Base-by-base conservation (phyloP, 2,329 filamentous ascomycete species). In the Alternaria atra region DNA sequence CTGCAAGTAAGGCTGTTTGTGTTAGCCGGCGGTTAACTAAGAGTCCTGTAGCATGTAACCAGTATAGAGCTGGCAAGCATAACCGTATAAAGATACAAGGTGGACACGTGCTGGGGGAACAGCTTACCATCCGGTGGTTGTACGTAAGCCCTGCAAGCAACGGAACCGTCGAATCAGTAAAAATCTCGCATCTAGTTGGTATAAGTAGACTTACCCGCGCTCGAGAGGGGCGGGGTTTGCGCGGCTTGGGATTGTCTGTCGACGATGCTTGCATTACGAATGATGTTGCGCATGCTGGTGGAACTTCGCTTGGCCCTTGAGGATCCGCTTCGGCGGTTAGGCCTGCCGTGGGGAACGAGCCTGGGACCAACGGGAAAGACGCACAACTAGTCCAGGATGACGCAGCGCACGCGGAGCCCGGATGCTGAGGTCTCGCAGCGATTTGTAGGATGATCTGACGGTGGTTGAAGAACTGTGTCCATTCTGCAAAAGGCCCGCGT, bases 81-180 rank as follows among this genome's bases (percentile, higher is more conserved):
- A 3, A n/a, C 20, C 13, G 13, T 50, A 8, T 6, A 25, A n/a
- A 12, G 54, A 56, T 20, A 35, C 20, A 30, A 23, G 54, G 46
- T 5, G 15, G 30, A 47, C 27, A 43, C 12, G 43, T 32, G 54
- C 27, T 27, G 13, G 5, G 25, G 35, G 15, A 47, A 39, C 71
- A 71, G 61, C 76, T 73, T 70, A 78, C 75, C 80, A 82, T 57
- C 81, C 81, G 52, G 80, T 83, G 37, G 78, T 81, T 39, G 80
- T 81, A 35, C 82, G 77, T 58, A 83, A 68, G 10, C 81, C 81
- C 57, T 60, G 57, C 37, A 39, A 42, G 20, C 40, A 30, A 32
- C 13, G 23, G 30, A 43, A 27, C 20, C n/a, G 10, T 17, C 44
- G n/a, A 40, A 44, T 60, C 52, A 60, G 57, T 55, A 29, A 23